Percentiles rank a stretch among this genome's conserved stretches.
These are phyloP conservation scores for Claviceps paspali DNA, from an alignment of 2,329 filamentous ascomycete species.

Conservation along the genomic window DNA sequence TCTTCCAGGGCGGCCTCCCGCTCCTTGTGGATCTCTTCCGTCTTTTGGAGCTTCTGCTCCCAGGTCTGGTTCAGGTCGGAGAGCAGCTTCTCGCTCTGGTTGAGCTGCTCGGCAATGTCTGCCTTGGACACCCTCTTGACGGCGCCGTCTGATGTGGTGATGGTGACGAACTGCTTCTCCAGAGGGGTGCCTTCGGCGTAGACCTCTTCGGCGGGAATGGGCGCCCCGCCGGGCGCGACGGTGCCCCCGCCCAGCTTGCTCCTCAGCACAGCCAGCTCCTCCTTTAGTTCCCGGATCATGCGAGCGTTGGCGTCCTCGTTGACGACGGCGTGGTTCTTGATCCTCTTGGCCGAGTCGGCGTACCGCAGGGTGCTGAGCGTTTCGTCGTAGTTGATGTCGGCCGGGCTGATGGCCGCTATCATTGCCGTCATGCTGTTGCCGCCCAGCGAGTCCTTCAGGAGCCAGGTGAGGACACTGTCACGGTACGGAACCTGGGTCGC, in stretches of 20 bases:
- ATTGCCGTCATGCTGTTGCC: constrained; percentile 99
- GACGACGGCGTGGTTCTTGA: constrained; percentile 99
- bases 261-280: constrained; percentile 73
- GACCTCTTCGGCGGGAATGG: constrained; percentile 54
- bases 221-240: constrained; percentile 28
- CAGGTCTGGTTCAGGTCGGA: constrained; percentile 95
- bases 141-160: constrained; percentile 68
- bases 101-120: constrained; percentile 91
- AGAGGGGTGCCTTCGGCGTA: constrained; percentile 86
- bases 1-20: constrained; percentile 90
- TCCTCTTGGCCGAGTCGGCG: constrained; percentile 92
- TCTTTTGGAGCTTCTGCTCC: constrained; percentile 92
- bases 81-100: constrained; percentile 91
- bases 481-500: constrained; percentile 78
- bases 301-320: constrained; percentile 98
- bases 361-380: constrained; percentile 91
- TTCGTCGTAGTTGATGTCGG: constrained; percentile 98
- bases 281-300: constrained; percentile 96
- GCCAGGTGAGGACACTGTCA: constrained; percentile 92
- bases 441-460: constrained; percentile 90
- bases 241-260: constrained; percentile 60
- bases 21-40: constrained; percentile 95
- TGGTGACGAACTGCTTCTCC: constrained; percentile 92
- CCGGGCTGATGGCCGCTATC: constrained; percentile 97
- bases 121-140: constrained; percentile 96